phyloP scores from a whole-genome alignment of 257 asterid species.

The Solanum sejunctum region DNA sequence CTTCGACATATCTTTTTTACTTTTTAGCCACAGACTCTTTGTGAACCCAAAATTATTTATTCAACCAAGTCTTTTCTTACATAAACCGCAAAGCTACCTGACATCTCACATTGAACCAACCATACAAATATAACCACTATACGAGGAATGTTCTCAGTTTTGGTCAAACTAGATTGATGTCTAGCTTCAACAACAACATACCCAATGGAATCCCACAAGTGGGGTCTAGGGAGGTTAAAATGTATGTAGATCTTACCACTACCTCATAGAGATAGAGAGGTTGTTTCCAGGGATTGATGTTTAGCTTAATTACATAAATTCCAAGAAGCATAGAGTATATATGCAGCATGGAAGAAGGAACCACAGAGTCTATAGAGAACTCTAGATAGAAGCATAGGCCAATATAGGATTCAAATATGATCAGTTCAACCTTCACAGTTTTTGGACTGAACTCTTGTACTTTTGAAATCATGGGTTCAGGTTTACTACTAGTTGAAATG shows the following conservation, averaged over 20 bases:
- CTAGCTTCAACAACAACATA: neutral
- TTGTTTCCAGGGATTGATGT: neutral
- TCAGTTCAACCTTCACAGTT: neutral
- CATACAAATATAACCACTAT: neutral
- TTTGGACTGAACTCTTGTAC: neutral
- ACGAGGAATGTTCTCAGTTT: neutral
- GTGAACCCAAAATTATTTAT: neutral
- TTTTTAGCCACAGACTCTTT: no score
- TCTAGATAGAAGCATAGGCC: neutral
- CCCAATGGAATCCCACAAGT: no score
- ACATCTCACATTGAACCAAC: neutral
- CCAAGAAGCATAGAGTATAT: neutral
- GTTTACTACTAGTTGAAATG: neutral
- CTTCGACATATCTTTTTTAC: no score
- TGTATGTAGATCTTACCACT: no score
- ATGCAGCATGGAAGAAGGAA: neutral
- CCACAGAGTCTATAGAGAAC: neutral
- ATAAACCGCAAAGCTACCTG: neutral
- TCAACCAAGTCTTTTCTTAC: neutral
- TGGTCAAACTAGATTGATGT: neutral
- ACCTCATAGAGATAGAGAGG: no score
- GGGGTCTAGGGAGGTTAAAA: no score
- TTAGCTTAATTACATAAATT: neutral
- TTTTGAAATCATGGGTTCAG: neutral
- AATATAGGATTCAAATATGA: neutral